Conservation (phyloP, 345 rosid genomes). For the Citrus maxima region DNA sequence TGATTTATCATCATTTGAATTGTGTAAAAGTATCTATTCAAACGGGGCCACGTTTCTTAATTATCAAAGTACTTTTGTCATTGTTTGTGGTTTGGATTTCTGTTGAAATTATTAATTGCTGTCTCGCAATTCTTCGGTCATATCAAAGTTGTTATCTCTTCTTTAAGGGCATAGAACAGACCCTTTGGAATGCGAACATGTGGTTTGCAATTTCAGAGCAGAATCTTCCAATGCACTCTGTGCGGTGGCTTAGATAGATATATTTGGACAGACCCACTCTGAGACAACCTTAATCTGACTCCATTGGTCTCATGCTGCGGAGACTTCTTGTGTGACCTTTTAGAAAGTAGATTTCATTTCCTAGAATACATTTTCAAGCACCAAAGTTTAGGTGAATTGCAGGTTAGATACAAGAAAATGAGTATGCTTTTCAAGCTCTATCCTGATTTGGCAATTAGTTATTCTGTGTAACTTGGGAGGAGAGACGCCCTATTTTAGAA, state of each 20-base stretch:
- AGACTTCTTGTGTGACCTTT: background rate
- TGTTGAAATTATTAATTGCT: constrained; percentile 17
- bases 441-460: no score
- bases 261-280: background rate
- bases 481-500: no score
- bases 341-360: background rate
- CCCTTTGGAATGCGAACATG: constrained; percentile 4
- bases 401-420: background rate
- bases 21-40: constrained; percentile 20
- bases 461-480: no score
- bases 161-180: constrained; percentile 2
- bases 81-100: constrained; percentile 15
- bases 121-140: constrained; percentile 20
- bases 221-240: constrained; percentile 5
- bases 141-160: constrained; percentile 16
- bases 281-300: constrained; percentile 8
- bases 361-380: no score
- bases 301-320: background rate
- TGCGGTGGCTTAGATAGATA: background rate
- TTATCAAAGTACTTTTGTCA: constrained; percentile 21
- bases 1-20: constrained; percentile 26
- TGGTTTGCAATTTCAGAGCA: background rate
- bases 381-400: background rate
- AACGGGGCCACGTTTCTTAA: constrained; percentile 30
- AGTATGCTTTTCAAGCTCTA: no score